Conservation (phyloP, 208 protist species). For the Leishmania turanica region DNA sequence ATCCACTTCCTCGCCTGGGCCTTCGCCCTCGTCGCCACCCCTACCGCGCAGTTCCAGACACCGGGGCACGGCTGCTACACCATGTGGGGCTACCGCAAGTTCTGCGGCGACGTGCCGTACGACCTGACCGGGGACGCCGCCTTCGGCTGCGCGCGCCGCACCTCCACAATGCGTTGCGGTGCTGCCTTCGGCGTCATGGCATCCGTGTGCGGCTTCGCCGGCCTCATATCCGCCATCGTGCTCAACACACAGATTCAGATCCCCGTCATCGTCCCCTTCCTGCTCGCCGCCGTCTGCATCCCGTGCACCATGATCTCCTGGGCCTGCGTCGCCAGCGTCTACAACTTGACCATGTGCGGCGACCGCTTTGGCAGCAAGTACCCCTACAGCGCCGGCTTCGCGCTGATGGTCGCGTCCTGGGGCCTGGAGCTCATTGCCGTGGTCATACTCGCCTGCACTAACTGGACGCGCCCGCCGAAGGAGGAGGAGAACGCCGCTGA, state of each 20-base stretch:
- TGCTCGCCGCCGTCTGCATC: slow-evolving; percentile 35
- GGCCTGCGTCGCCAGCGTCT: slow-evolving; percentile 50
- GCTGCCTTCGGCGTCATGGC: slow-evolving; percentile 46
- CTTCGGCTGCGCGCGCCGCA: slow-evolving; percentile 30
- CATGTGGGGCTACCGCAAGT: slow-evolving; percentile 43
- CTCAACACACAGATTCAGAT: slow-evolving; percentile 28
- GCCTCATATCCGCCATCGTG: slow-evolving; percentile 36
- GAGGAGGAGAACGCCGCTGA: slow-evolving; percentile 17
- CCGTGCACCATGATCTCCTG: slow-evolving; percentile 45
- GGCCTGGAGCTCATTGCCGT: slow-evolving; percentile 41
- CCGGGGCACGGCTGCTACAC: slow-evolving; percentile 39
- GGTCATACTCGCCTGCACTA: slow-evolving; percentile 22
- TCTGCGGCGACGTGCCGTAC: slow-evolving; percentile 43
- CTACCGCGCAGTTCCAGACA: slow-evolving; percentile 33
- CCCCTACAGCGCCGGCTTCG: slow-evolving; percentile 47
- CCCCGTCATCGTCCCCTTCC: slow-evolving; percentile 25
- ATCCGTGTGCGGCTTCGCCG: slow-evolving; percentile 33
- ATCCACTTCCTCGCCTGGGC: slow-evolving; percentile 42
- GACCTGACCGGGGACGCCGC: slow-evolving; percentile 19
- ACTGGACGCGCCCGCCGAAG: slow-evolving; percentile 25
- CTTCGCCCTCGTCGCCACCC: slow-evolving; percentile 42
- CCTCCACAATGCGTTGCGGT: slow-evolving; percentile 39
- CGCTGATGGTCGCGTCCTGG: slow-evolving; percentile 44
- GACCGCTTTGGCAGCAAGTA: slow-evolving; percentile 19
- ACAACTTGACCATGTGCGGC: slow-evolving; percentile 37